phyloP scores from a whole-genome alignment of 305 asterid genomes.

The Solanum hybrid region DNA sequence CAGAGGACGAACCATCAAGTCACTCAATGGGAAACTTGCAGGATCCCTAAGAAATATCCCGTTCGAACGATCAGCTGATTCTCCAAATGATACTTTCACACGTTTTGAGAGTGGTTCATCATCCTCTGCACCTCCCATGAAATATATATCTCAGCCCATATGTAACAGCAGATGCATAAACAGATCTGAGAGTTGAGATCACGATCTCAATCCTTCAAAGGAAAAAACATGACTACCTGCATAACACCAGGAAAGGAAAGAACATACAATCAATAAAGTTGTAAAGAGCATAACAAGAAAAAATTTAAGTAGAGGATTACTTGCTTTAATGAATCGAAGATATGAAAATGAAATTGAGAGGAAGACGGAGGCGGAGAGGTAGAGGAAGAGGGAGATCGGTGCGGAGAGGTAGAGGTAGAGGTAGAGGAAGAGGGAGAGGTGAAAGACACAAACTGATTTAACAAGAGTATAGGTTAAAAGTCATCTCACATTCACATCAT shows the following conservation, averaged over 20 bases:
- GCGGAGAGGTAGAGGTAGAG: not conserved
- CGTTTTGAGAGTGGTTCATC: constrained; percentile 28
- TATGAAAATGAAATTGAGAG: not conserved
- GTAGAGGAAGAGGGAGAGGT: not conserved
- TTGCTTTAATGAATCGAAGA: not conserved
- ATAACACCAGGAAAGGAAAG: not conserved
- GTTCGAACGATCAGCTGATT: constrained; percentile 5
- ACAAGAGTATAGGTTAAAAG: not conserved
- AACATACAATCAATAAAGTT: not conserved
- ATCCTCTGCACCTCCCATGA: constrained; percentile 31
- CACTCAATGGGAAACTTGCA: constrained; percentile 23
- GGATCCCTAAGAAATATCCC: constrained; percentile 11
- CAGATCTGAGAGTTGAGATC: not conserved
- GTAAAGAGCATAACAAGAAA: not conserved
- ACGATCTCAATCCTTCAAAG: not conserved
- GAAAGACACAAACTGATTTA: not conserved
- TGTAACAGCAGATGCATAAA: not conserved
- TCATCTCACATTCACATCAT: not conserved
- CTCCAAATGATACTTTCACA: constrained; percentile 8
- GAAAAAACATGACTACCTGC: not conserved
- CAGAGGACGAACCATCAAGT: constrained; percentile 55
- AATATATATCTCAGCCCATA: constrained; percentile 27
- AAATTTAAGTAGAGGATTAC: not conserved
- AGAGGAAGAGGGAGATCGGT: not conserved
- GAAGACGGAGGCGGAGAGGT: not conserved